phyloP scores from a whole-genome alignment of 2,329 filamentous ascomycete genomes.

The Chlorencoelia australis region DNA sequence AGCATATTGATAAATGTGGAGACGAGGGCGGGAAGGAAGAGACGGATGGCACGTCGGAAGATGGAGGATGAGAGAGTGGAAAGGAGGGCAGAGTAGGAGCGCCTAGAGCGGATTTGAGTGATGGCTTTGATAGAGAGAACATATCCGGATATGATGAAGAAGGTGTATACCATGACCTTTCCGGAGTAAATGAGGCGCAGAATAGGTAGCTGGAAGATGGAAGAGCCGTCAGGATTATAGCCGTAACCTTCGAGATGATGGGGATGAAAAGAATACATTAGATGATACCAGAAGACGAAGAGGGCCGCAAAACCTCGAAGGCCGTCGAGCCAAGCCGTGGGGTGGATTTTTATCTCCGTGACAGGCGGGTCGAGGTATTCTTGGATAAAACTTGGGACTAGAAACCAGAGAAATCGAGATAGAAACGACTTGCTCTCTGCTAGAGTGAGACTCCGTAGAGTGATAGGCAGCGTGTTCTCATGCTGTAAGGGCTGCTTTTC shows the following conservation, averaged over 20 bases:
- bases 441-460: too few relatives aligned
- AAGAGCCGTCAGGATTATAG: conserved; percentile 26
- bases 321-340: conserved; percentile 36
- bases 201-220: conserved; percentile 36
- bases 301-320: conserved; percentile 39
- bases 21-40: conserved; percentile 32
- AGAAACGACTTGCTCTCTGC: too few relatives aligned
- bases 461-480: too few relatives aligned
- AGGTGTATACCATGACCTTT: conserved; percentile 39
- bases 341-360: conserved; percentile 25
- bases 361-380: conserved; percentile 21
- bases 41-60: conserved; percentile 38
- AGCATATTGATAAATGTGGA: conserved; percentile 7
- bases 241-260: conserved; percentile 27
- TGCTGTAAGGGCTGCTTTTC: too few relatives aligned
- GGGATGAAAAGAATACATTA: conserved; percentile 35
- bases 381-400: conserved; percentile 26
- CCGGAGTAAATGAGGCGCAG: conserved; percentile 36
- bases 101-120: conserved; percentile 30
- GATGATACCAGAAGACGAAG: conserved; percentile 38
- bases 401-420: conserved; percentile 4
- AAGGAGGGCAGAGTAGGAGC: conserved; percentile 30
- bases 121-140: conserved; percentile 37
- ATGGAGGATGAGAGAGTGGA: conserved; percentile 35
- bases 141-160: conserved; percentile 42